A percentile compares a stretch with the other conserved stretches of the same genome.
These are phyloP conservation scores for Colletotrichum camelliae DNA, from an alignment of 2,329 filamentous ascomycete genomes.

Conservation along the genomic window DNA sequence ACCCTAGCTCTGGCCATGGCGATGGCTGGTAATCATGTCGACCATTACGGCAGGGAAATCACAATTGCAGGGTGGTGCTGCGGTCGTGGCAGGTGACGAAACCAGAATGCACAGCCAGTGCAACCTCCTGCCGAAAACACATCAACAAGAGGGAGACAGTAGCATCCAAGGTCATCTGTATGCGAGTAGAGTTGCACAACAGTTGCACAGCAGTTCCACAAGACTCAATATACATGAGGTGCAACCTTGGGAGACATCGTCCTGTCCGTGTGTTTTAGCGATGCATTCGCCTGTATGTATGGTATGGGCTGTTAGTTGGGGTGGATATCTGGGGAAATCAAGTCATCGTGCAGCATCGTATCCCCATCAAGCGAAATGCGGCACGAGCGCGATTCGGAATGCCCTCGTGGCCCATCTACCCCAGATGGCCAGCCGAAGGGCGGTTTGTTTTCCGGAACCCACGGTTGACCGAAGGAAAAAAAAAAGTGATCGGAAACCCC, in stretches of 20 bases:
- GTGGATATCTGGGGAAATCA: slow-evolving; percentile 10
- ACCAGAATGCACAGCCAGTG: neutral
- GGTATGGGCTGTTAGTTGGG: neutral
- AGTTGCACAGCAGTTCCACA: neutral
- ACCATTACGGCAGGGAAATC: neutral
- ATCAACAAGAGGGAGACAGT: neutral
- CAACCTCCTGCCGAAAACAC: neutral
- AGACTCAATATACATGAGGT: neutral
- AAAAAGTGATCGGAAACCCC: neutral
- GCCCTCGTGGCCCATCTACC: neutral
- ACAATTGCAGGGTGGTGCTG: neutral
- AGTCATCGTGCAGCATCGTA: neutral
- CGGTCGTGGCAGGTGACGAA: neutral
- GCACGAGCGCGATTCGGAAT: neutral
- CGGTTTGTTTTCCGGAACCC: neutral
- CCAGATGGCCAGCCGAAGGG: neutral
- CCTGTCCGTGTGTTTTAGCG: neutral
- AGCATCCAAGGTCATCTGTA: neutral
- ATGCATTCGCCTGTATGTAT: neutral
- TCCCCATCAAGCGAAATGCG: neutral
- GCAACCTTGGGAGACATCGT: neutral
- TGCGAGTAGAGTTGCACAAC: neutral
- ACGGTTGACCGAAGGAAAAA: neutral
- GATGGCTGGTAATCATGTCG: neutral
- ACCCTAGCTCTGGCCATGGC: neutral